phyloP scores from a whole-genome alignment of 495 filamentous ascomycete genomes.

The Antarctomyces pellizariae region DNA sequence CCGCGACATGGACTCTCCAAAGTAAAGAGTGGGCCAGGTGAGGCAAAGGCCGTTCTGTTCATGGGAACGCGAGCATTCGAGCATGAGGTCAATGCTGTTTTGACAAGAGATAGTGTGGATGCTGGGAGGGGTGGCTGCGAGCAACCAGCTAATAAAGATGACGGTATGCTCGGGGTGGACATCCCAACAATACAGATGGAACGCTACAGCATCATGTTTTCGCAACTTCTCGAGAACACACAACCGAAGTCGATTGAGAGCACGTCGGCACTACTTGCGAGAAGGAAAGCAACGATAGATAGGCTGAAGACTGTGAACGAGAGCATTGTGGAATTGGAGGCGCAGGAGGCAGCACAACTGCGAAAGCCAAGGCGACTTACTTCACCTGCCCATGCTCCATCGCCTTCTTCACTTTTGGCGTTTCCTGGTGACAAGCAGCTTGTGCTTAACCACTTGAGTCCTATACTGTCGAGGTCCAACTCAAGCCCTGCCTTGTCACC shows the following conservation, averaged over 20 bases:
- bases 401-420: constrained; percentile 35
- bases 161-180: constrained; percentile 42
- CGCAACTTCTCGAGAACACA: constrained; percentile 36
- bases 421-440: too few relatives aligned
- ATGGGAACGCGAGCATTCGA: constrained; percentile 3
- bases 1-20: constrained; percentile 1
- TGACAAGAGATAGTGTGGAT: constrained; percentile 2
- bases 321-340: constrained; percentile 6
- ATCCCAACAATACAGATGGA: constrained; percentile 68
- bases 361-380: constrained; percentile 24
- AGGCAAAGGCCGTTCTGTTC: constrained; percentile 2
- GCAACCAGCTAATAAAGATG: constrained; percentile 2
- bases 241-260: constrained; percentile 14
- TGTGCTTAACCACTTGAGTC: too few relatives aligned
- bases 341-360: constrained; percentile 10
- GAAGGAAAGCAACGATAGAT: constrained; percentile 45
- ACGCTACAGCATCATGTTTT: constrained; percentile 89
- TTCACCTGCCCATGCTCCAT: constrained; percentile 33
- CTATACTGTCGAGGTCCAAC: too few relatives aligned
- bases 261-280: constrained; percentile 29
- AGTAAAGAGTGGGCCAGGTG: constrained; percentile 2
- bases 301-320: constrained; percentile 31
- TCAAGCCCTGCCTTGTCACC: constrained; percentile 16
- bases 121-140: background rate
- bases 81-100: constrained; percentile 6